Percentiles rank a stretch among this genome's conserved stretches.
These are phyloP conservation scores for Leccinum uliginosum DNA, from an alignment of 768 basidiomycete species.

Conservation along the genomic window DNA sequence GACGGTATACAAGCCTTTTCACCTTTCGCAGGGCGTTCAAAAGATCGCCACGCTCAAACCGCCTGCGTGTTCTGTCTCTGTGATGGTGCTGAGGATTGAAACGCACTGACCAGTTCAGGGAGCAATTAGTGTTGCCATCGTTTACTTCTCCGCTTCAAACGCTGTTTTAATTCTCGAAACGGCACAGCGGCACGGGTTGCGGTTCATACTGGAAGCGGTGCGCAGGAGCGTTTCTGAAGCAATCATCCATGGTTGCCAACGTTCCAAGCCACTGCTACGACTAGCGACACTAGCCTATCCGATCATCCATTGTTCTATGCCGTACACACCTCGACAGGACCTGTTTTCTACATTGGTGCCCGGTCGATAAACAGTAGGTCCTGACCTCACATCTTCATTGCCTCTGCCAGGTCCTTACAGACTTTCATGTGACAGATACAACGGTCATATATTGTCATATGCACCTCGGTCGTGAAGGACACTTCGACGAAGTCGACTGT, in stretches of 20 bases:
- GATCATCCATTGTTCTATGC: not conserved
- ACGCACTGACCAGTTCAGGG: constrained; percentile 30
- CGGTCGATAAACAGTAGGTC: constrained; percentile 1
- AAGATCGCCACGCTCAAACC: constrained; percentile 33
- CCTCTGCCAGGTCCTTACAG: not conserved
- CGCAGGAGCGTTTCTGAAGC: constrained; percentile 17
- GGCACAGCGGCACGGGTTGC: constrained; percentile 27
- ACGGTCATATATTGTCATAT: not conserved
- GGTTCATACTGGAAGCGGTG: constrained; percentile 18
- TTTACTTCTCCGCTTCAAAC: constrained; percentile 28
- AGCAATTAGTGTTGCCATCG: constrained; percentile 21
- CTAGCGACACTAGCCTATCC: not conserved
- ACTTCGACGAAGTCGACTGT: constrained; percentile 8
- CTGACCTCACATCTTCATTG: not conserved
- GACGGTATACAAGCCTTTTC: constrained; percentile 38
- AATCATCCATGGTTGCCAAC: constrained; percentile 17
- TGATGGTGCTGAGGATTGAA: constrained; percentile 36
- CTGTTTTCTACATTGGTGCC: not conserved
- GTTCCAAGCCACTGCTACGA: not conserved
- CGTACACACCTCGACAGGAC: not conserved
- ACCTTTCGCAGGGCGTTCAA: constrained; percentile 35
- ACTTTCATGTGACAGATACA: constrained; percentile 8
- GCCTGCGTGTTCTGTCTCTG: constrained; percentile 37
- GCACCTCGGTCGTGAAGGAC: constrained; percentile 10
- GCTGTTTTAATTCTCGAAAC: constrained; percentile 13